These are phyloP conservation scores for Cordyceps militaris DNA, from an alignment of 2,329 filamentous ascomycete genomes.

Conservation along the genomic window DNA sequence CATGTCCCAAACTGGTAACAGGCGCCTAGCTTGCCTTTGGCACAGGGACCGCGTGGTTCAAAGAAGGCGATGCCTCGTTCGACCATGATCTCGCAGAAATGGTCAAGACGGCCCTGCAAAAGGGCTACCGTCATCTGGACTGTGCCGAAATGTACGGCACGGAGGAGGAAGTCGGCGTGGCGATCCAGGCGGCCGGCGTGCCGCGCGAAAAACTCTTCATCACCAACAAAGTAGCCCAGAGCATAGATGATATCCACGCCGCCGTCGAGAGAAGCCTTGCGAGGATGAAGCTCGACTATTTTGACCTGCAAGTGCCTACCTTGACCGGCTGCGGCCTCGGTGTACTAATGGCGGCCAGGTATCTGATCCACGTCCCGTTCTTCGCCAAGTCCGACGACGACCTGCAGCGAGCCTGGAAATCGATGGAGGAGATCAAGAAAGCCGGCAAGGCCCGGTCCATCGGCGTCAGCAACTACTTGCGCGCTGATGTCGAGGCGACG, in stretches of 20 bases:
- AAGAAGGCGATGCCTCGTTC: neutral
- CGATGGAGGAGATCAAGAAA: constrained; percentile 1
- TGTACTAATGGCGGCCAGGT: neutral
- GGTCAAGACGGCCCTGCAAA: constrained; percentile 31
- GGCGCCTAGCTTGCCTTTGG: constrained; percentile 5
- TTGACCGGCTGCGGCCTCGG: neutral
- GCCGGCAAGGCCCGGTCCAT: neutral
- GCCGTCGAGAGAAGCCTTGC: constrained; percentile 2
- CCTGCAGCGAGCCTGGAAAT: neutral
- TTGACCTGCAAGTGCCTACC: neutral
- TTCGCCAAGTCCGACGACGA: neutral
- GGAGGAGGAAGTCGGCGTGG: constrained; percentile 39
- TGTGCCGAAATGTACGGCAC: constrained; percentile 51
- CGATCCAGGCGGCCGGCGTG: constrained; percentile 39
- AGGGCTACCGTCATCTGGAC: constrained; percentile 57
- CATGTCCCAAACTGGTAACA: neutral
- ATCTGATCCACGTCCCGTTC: neutral
- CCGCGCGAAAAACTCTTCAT: constrained; percentile 41
- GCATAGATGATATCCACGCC: neutral
- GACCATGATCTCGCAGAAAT: neutral
- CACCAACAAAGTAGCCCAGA: constrained; percentile 41
- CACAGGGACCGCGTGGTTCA: constrained; percentile 9
- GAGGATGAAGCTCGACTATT: constrained; percentile 2
- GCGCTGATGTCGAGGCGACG: neutral
- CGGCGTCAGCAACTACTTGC: constrained; percentile 3